Conservation (phyloP, 2,329 filamentous ascomycete species). For the Pyricularia grisea region DNA sequence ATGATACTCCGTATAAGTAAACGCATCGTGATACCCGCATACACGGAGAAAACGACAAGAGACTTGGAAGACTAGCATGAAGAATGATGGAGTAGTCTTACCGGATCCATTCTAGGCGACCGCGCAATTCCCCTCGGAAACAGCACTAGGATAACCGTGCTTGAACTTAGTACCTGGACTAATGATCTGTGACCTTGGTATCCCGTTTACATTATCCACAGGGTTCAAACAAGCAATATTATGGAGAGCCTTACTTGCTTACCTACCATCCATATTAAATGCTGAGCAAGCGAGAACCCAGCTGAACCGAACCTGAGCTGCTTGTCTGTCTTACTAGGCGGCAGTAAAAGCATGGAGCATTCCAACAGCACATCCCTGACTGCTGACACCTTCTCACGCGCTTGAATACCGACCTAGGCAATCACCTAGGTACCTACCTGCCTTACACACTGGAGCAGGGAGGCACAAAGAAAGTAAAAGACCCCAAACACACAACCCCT, state of each 20-base stretch:
- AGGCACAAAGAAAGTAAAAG: background rate
- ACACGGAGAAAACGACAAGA: background rate
- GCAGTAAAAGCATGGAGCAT: background rate
- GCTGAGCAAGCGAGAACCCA: background rate
- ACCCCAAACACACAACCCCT: background rate
- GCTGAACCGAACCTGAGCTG: background rate
- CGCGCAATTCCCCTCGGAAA: background rate
- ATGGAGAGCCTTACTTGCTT: background rate
- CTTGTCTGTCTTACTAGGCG: background rate
- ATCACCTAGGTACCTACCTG: background rate
- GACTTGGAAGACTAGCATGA: background rate
- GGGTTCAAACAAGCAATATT: background rate
- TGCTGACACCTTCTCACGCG: background rate
- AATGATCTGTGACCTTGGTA: background rate
- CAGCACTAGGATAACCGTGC: background rate
- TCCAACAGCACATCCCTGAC: background rate
- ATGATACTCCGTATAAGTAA: too few species aligned
- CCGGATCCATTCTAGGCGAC: background rate
- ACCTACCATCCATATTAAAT: background rate
- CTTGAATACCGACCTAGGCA: background rate
- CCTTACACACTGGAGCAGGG: background rate
- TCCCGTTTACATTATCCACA: background rate
- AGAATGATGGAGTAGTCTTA: background rate
- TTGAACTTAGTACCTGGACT: background rate
- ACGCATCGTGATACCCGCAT: background rate